These are phyloP conservation scores for Clonostachys sp. DNA, from an alignment of 2,329 filamentous ascomycete genomes.

Conservation along the genomic window DNA sequence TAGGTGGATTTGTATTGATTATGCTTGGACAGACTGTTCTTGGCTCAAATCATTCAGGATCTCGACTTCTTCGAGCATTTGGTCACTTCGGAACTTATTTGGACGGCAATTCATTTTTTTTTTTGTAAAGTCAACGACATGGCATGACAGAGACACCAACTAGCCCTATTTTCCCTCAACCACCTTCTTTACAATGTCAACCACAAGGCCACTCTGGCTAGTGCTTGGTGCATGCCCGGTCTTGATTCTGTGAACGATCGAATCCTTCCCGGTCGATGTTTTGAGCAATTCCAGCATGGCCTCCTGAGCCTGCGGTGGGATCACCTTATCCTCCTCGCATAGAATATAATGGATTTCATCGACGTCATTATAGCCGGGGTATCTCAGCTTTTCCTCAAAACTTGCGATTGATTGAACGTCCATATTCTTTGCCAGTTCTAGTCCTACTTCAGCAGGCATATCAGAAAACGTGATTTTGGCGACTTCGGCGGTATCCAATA, in stretches of 20 bases:
- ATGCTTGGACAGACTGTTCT: too few relatives aligned
- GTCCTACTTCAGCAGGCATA: constrained; percentile 14
- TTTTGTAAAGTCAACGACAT: too few relatives aligned
- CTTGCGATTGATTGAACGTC: not conserved
- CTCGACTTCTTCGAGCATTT: too few relatives aligned
- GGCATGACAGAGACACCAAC: too few relatives aligned
- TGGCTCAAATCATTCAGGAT: too few relatives aligned
- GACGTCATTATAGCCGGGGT: not conserved
- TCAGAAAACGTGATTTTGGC: constrained; percentile 15
- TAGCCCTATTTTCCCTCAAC: too few relatives aligned
- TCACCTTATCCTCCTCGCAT: constrained; percentile 1
- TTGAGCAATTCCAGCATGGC: not conserved
- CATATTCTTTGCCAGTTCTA: constrained; percentile 1
- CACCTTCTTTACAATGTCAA: not conserved
- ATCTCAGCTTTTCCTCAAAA: not conserved
- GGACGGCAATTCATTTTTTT: too few relatives aligned
- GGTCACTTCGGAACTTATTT: too few relatives aligned
- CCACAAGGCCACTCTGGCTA: not conserved
- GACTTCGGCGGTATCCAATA: constrained; percentile 2
- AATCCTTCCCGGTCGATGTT: not conserved
- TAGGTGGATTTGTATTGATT: too few relatives aligned
- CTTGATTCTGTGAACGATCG: not conserved
- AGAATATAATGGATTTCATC: not conserved
- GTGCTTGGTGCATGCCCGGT: not conserved
- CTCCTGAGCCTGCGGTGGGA: not conserved